Evolutionary conservation across 768 basidiomycete species (phyloP), one percentile per base, ranked within the genome.

Genomic region (Suillus placidus): DNA sequence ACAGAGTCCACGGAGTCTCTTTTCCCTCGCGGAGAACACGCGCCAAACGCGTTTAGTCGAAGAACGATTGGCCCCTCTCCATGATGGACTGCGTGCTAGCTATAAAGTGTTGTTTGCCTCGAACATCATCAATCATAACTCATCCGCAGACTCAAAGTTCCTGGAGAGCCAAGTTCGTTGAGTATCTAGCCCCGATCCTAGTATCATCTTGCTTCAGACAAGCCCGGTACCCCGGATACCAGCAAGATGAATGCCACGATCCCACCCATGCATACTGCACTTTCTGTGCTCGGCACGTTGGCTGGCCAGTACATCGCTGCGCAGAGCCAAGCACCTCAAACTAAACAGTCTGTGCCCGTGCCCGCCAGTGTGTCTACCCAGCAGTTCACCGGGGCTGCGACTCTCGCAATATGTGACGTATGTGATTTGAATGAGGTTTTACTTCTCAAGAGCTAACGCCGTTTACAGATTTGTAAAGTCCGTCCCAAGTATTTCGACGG

Each of bases 401-500:
- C 77, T 55, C 75, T 78, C 16, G 78, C 71, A 57, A 74, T 86
- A 43, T 89, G 87, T 74, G 82, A 87, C 69, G 87, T 88, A 70
- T 63, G 82, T 75, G 14, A 30, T 56, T 30, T 18, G 34, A 35
- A 54, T 66, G 56, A 66, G 9, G 60, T 65, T 66, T 49, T 60
- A 51, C 58, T 26, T 35, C 20, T 40, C 52, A n/a, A 66, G 55
- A 42, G 58, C 23, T 62, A 32, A 69, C 30, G 37, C 54, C 57
- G 47, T 66, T 14, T 65, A 26, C 60, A 89, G 88, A 78, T 80
- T 49, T 90, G 88, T 71, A 83, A 85, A 64, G 67, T 77, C 40
- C 82, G 84, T 58, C 86, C 87, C 30, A 89, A 85, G 69, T 83
- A 83, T 70, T 78, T 79, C 68, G 88, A 88, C 66, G 85, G 86